Evolutionary conservation across 2,329 filamentous ascomycete species (phyloP), one percentile per base, ranked within the genome.

Genomic region (Septoria petroselini): DNA sequence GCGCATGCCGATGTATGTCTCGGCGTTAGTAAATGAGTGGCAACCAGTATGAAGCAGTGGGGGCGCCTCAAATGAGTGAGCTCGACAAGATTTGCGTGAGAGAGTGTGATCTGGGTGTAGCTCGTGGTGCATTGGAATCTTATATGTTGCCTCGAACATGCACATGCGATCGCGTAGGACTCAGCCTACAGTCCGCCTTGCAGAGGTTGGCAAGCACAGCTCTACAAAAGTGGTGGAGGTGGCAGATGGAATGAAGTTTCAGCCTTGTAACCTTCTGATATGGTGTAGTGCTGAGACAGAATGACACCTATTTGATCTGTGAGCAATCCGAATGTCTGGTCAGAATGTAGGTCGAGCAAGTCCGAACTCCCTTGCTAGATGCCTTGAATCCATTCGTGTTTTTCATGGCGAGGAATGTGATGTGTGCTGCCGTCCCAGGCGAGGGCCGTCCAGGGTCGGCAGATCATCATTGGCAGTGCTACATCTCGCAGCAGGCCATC

Each of bases 321-420:
- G 35, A 48, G 44, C 43, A 45, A 18, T 18, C 14, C 12, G 30
- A 30, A 25, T 58, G 54, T 59, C 25, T 46, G 48, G 57, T 37
- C 54, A 57, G 63, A 53, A 64, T 62, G 62, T 50, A 61, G 58
- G 61, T 61, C 45, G 61, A 61, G 53, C 54, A 54, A 55, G 50
- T 60, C 59, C 57, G 54, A 31, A 39, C 48, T 55, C 58, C 63
- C 64, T 65, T 65, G 55, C 61, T 50, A 33, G 4, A 27, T 33
- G 33, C 43, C 43, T 46, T 46, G 43, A 33, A 33, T n/a, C n/a
- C n/a, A n/a, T n/a, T n/a, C n/a, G 33, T 19, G 33, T 5, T 19
- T 9, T 37, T 18, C 38, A 37, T 27, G 21, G 19, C 15, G 19
- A 21, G 34, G 14, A 38, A 25, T 25, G 31, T 38, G 43, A 34